Evolutionary conservation across 2,329 filamentous ascomycete genomes (phyloP), one percentile per base, ranked within the genome.

Genomic region (Cladosporium sp.): DNA sequence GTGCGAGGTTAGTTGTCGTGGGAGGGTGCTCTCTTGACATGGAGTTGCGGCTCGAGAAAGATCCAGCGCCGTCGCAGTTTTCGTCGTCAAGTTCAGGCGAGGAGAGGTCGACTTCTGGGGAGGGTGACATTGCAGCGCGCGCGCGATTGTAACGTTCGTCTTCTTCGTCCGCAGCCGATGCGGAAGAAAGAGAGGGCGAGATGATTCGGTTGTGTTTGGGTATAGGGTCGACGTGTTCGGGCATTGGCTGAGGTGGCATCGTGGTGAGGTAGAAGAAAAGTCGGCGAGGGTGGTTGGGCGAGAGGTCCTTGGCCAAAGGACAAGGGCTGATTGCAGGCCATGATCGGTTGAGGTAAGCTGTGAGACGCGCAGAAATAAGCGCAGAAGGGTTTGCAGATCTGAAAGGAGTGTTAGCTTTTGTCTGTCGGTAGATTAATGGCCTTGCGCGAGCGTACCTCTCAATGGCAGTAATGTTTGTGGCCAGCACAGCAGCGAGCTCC

Each of bases 221-320:
- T 13, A 64, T 53, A 11, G 60, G 59, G 29, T 64, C 60, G n/a
- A 57, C 40, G 56, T 64, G 72, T 57, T 86, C 80, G 2, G 89
- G 88, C 16, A 97, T 82, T 32, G 88, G 82, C 65, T 92, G 88
- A 64, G 86, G 88, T 40, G 87, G 83, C 63, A 79, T 85, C n/a
- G 87, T 95, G 33, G 89, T 95, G 53, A 98, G 80, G 72, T 91
- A 97, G 72, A 94, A 97, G 75, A 95, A 97, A 40, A 94, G 91
- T 69, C 93, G 88, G 65, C 92, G 86, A 16, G 93, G 93, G 67
- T 97, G 92, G 36, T 92, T 86, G 35, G 87, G 84, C 67, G 96
- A 89, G 49, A 96, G 81, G 70, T 95, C 89, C 72, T 97, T 97
- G 45, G 88, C 88, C 49, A 97, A 73, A 3, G 93, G 92, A 69